Evolutionary conservation across 371 early-diverging fungal species (phyloP).

Genomic region (Mucor ambiguus): DNA sequence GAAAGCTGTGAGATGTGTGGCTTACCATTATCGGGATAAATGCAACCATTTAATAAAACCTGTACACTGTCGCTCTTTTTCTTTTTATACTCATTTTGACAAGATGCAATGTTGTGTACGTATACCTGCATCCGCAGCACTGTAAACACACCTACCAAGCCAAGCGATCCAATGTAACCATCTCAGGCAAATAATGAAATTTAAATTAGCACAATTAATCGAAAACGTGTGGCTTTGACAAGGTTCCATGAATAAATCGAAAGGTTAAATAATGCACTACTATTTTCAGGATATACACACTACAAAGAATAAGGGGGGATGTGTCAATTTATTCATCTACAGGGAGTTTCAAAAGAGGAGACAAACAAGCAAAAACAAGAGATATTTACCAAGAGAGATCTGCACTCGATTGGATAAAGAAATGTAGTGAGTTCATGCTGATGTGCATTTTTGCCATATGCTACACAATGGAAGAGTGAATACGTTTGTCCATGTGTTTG

Average conservation of each 20-base stretch:
- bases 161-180: no score
- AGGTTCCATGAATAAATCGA: constrained; percentile 2
- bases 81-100: no score
- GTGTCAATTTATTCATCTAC: not conserved
- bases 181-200: not conserved
- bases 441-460: not conserved
- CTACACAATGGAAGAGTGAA: not conserved
- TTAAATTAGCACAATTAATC: not conserved
- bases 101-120: no score
- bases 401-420: not conserved
- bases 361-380: not conserved
- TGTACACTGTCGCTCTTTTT: not conserved
- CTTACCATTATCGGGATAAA: constrained; percentile 63
- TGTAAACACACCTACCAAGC: no score
- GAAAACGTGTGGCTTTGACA: not conserved
- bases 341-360: not conserved
- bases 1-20: constrained; percentile 95
- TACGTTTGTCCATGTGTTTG: not conserved
- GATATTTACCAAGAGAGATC: not conserved
- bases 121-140: no score
- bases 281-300: not conserved
- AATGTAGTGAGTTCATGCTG: not conserved
- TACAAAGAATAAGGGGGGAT: not conserved
- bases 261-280: not conserved
- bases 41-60: not conserved